These are phyloP conservation scores for Neurospora sublineolata DNA, from an alignment of 495 filamentous ascomycete species.

Conservation along the genomic window DNA sequence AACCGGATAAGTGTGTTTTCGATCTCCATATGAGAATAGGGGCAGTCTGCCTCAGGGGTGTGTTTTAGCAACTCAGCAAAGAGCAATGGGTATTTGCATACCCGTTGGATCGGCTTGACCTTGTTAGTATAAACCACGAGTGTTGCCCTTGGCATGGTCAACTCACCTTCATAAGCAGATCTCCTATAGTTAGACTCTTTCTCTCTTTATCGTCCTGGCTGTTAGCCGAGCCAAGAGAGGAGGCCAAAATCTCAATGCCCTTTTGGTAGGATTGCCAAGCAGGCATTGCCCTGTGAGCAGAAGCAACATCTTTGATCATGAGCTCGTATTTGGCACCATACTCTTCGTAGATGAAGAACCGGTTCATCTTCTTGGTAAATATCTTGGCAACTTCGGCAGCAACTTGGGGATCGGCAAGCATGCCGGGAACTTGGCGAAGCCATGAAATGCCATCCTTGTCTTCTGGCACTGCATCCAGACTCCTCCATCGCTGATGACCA, in stretches of 20 bases:
- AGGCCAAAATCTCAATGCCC: slow-evolving; percentile 77
- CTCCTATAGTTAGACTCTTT: slow-evolving; percentile 67
- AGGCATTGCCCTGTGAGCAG: slow-evolving; percentile 54
- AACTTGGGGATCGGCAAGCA: slow-evolving; percentile 58
- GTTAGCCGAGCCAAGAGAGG: slow-evolving; percentile 60
- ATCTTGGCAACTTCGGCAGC: slow-evolving; percentile 65
- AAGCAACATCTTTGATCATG: slow-evolving; percentile 64
- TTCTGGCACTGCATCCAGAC: slow-evolving; percentile 49
- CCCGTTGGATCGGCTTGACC: slow-evolving; percentile 74
- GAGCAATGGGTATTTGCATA: slow-evolving; percentile 86
- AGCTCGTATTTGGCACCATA: slow-evolving; percentile 80
- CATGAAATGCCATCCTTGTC: slow-evolving; percentile 28
- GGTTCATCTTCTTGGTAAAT: slow-evolving; percentile 66
- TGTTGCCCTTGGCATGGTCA: background rate
- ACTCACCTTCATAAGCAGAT: slow-evolving; percentile 81
- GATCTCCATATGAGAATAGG: slow-evolving; percentile 65
- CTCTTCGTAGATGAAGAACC: slow-evolving; percentile 77
- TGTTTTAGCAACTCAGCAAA: slow-evolving; percentile 71
- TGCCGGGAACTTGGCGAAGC: slow-evolving; percentile 36
- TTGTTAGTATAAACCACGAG: slow-evolving; percentile 8
- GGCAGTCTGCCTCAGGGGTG: slow-evolving; percentile 76
- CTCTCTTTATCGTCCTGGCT: slow-evolving; percentile 49
- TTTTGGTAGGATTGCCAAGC: slow-evolving; percentile 75
- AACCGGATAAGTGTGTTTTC: slow-evolving; percentile 61
- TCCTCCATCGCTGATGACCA: slow-evolving; percentile 46